Percentiles rank a stretch among this genome's conserved stretches.
These are phyloP conservation scores for Aspergillus nomiae DNA, from an alignment of 2,329 filamentous ascomycete genomes.

Conservation along the genomic window DNA sequence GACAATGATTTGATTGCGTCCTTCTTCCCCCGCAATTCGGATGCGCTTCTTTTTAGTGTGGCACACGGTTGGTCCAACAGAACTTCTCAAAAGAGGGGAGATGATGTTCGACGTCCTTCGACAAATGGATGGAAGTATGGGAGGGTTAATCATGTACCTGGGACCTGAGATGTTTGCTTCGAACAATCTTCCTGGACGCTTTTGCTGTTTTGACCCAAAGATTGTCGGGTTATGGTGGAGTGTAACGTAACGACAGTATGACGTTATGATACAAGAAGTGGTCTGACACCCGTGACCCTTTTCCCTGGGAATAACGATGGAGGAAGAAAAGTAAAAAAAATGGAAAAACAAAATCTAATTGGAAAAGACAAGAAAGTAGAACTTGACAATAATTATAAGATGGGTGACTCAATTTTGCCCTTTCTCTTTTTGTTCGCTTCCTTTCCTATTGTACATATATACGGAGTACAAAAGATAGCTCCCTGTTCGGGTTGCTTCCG, in stretches of 20 bases:
- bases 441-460: not conserved
- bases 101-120: not conserved
- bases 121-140: not conserved
- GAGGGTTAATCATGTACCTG: not conserved
- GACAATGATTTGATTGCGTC: not conserved
- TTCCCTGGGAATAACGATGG: not conserved
- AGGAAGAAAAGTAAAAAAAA: constrained; percentile 3
- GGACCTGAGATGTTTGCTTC: constrained; percentile 1
- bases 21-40: constrained; percentile 2
- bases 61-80: not conserved
- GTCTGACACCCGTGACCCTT: constrained; percentile 9
- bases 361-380: not conserved
- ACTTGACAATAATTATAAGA: not conserved
- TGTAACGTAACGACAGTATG: constrained; percentile 22
- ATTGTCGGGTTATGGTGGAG: not conserved
- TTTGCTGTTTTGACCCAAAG: too few species aligned
- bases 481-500: not conserved
- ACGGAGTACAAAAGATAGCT: not conserved
- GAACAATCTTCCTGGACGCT: not conserved
- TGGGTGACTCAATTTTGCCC: not conserved
- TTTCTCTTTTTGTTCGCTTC: not conserved
- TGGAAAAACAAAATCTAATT: not conserved
- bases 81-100: not conserved
- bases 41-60: not conserved
- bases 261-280: constrained; percentile 18